Evolutionary conservation across 495 filamentous ascomycete species (phyloP), one percentile per base, ranked within the genome.

Genomic region (Bacidia rubella): DNA sequence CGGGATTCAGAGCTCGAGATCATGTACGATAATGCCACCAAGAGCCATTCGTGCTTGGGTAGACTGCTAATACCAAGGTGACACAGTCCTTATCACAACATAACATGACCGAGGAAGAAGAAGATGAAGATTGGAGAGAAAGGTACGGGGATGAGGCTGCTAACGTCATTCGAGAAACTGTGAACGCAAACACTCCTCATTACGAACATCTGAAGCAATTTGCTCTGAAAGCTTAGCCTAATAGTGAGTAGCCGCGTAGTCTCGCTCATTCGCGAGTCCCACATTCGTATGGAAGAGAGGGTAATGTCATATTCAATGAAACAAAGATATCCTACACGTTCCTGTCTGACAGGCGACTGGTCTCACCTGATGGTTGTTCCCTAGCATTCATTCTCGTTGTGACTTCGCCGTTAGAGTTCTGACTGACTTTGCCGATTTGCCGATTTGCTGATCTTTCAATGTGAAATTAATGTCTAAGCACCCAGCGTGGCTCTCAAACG

Each of bases 171-270:
- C 42, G 50, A 15, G 29, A 49, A 24, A 48, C 54, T 24, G 51
- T 57, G 10, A 40, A 57, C 20, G 54, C 54, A 39, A 93, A 89
- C 65, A 74, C 90, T 57, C 67, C 66, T n/a, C 80, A 95, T 64
- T 95, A 95, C 60, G 79, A 93, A 68, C 92, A 93, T 65, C 67
- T 97, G 68, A 95, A 90, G 77, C 73, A 78, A 58, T 97, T 92
- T 68, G 86, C 84, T 47, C 70, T 95, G 59, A 80, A 81, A 50
- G 58, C 32, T n/a, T 39, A 39, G 32, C 32, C 32, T n/a, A n/a
- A 39, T 9, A 39, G n/a, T n/a, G 10, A 39, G 32, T 39, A n/a
- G 32, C 32, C n/a, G 32, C n/a, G 32, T 39, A 39, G 32, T n/a
- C n/a, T n/a, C n/a, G n/a, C n/a, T n/a, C n/a, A n/a, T n/a, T n/a